Conservation (phyloP, 2,329 filamentous ascomycete genomes). For the Phyllosticta capitalensis region DNA sequence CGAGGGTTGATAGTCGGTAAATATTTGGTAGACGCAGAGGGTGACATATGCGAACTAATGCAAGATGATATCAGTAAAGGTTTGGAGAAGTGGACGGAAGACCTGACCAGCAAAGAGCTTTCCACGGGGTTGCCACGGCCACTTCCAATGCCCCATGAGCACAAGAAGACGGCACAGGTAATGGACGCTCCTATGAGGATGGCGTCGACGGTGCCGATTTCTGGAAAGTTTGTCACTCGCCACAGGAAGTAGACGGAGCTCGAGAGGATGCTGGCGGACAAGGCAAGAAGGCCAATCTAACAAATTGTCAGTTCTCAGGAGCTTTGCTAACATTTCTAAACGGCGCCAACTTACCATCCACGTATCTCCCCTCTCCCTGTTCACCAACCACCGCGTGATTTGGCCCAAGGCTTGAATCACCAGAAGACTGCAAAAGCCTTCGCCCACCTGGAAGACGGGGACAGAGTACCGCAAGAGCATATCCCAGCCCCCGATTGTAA, state of each 20-base stretch:
- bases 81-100: neutral
- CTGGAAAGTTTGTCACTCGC: slow-evolving; percentile 87
- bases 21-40: slow-evolving; percentile 98
- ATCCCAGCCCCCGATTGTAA: slow-evolving; percentile 81
- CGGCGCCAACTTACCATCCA: slow-evolving; percentile 66
- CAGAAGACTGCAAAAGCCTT: slow-evolving; percentile 92
- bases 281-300: slow-evolving; percentile 76
- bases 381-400: slow-evolving; percentile 90
- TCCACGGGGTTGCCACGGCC: slow-evolving; percentile 92
- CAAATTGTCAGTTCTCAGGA: slow-evolving; percentile 13
- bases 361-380: slow-evolving; percentile 82
- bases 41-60: slow-evolving; percentile 80
- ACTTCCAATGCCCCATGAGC: slow-evolving; percentile 87
- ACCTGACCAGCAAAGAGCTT: slow-evolving; percentile 63
- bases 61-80: slow-evolving; percentile 9
- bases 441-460: slow-evolving; percentile 85
- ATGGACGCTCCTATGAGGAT: slow-evolving; percentile 87
- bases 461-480: slow-evolving; percentile 81
- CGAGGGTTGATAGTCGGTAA: slow-evolving; percentile 91
- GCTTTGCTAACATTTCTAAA: neutral
- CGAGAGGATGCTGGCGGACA: slow-evolving; percentile 85
- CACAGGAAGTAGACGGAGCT: slow-evolving; percentile 94
- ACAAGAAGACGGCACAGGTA: slow-evolving; percentile 85
- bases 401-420: slow-evolving; percentile 94
- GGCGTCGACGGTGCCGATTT: slow-evolving; percentile 85